Base-by-base conservation (phyloP, 2,329 filamentous ascomycete genomes). In the Trichoderma koningii region DNA sequence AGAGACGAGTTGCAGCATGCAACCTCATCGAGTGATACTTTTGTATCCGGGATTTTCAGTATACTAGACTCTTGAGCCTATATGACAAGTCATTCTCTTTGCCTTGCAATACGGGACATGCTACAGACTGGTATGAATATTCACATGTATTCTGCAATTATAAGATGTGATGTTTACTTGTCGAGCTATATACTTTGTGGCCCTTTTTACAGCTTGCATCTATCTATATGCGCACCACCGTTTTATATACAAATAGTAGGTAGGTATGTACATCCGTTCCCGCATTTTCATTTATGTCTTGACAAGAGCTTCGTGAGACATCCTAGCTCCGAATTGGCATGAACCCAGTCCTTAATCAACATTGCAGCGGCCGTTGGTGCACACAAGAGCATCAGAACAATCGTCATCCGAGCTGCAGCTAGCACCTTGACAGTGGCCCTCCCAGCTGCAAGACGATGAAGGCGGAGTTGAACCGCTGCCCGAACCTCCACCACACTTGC, bases 151-250 rank as follows among this genome's bases (percentile, higher is more conserved):
- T 7, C 38, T 10, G 30, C 15, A 21, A 38, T 12, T 47, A 51
- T 60, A 50, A 51, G 9, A 10, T 34, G 30, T 10, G 30, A 51
- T 28, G 51, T n/a, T 9, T 26, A 28, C 23, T 38, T 42, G 26
- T 19, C 23, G 38, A 50, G 17, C 56, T 60, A 60, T 60, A 50
- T 60, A 60, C 45, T 51, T 28, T 17, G 26, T 21, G 21, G 23
- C 19, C 19, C 9, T 41, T 38, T 60, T 50, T 51, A 60, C 56
- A 60, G 28, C 21, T 23, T 60, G 26, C 38, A 19, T 14, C n/a
- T 23, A 23, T 23, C 21, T 38, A 28, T 10, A 12, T 26, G 30
- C 30, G 28, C 14, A 48, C 30, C 9, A 9, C 34, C 34, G 14
- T 38, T 26, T 14, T 17, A 41, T 17, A 23, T 28, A 19, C 30